A percentile compares a stretch with the other conserved stretches of the same genome.
Conservation (phyloP, 2,329 filamentous ascomycete genomes). For the Macrophomina phaseolina region DNA sequence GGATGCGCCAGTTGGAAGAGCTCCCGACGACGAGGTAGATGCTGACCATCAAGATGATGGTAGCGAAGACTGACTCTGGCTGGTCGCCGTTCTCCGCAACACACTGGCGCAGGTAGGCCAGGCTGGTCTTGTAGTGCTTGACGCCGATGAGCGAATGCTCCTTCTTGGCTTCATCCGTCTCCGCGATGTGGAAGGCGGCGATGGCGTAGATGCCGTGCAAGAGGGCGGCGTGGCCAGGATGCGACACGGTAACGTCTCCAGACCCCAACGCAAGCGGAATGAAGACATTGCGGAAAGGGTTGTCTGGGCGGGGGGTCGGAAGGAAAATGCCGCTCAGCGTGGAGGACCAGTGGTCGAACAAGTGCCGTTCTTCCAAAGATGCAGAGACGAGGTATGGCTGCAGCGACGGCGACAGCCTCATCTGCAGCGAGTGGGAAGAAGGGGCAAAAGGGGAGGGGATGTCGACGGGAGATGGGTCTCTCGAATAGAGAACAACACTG, state of each 20-base stretch:
- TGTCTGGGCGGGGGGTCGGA: conserved; percentile 11
- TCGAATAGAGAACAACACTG: conserved; percentile 5
- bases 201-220: conserved; percentile 26
- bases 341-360: conserved; percentile 25
- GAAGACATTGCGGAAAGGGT: conserved; percentile 21
- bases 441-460: neutral
- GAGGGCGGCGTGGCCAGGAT: conserved; percentile 19
- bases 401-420: neutral
- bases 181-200: conserved; percentile 23
- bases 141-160: conserved; percentile 14
- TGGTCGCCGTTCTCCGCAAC: conserved; percentile 6
- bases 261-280: conserved; percentile 21
- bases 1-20: conserved; percentile 24
- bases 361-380: neutral
- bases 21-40: conserved; percentile 22
- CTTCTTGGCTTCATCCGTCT: neutral
- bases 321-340: conserved; percentile 18
- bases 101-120: conserved; percentile 19
- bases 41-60: conserved; percentile 18
- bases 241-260: neutral
- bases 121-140: conserved; percentile 23
- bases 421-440: neutral
- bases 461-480: neutral
- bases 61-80: conserved; percentile 21
- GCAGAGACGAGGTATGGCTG: conserved; percentile 14